Evolutionary conservation across 208 protist species (phyloP), one percentile per base, ranked within the genome.

Genomic region (Trypanosomatidae sp.): DNA sequence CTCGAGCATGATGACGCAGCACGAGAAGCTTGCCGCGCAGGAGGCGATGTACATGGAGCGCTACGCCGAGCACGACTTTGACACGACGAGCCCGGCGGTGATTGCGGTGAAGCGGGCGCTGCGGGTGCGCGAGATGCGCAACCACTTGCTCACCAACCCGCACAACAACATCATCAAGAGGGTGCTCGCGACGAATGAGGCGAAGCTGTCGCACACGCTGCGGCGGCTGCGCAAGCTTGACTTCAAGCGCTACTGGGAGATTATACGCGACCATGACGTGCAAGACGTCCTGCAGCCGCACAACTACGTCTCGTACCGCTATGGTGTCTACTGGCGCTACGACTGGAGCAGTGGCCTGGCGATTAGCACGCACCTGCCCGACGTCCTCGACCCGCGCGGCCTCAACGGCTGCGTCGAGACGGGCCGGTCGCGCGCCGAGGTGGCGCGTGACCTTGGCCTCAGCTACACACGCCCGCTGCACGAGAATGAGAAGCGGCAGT

Each of bases 131-230:
- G 53, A 76, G 1, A 51, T 94, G 39, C 80, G 86, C 39, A 94
- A 94, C 51, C 86, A 94, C 50, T 56, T 94, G 7, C 61, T 94
- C 19, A 90, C 81, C 6, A 94, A 94, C 54, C 86, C 86, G 8
- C 80, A 94, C 59, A 94, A 94, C 58, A 90, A 94, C 53, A 86
- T 94, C 47, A 68, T 85, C 28, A 94, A 94, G 64, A 77, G 66
- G 2, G 54, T 91, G 10, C 60, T 94, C 2, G 61, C 65, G 4
- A 78, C 71, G 44, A 89, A 67, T 23, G 81, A 94, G 59, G 65
- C 56, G 20, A 76, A 75, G 55, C 79, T 94, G 10, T 72, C 74
- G 19, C 70, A 84, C 55, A 56, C 74, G 4, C 68, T 94, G 39
- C 86, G 86, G 11, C 74, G 66, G 13, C 66, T 90, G 40, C 77